These are phyloP conservation scores for Melastoma malabathricum DNA, from an alignment of 345 rosid genomes.

Conservation along the genomic window DNA sequence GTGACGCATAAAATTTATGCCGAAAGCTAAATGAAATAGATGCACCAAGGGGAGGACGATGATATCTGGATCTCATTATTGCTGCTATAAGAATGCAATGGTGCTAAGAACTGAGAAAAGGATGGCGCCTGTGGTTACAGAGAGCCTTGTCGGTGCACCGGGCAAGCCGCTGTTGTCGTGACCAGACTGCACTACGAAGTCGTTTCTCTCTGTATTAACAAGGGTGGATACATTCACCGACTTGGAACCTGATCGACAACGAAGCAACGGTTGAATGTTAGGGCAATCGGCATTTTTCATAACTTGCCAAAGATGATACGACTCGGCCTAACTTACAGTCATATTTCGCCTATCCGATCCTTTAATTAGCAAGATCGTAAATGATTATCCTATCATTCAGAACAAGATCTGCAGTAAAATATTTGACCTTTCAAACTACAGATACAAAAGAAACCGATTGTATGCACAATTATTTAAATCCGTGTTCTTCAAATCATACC, in stretches of 20 bases:
- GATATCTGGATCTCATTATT: not conserved
- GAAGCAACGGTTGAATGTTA: too few species aligned
- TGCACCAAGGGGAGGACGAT: not conserved
- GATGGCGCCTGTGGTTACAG: not conserved
- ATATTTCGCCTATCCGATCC: constrained; percentile 77
- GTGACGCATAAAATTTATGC: too few species aligned
- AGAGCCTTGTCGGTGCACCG: constrained; percentile 2
- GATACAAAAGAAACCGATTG: too few species aligned
- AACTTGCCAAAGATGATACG: too few species aligned
- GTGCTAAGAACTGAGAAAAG: constrained; percentile 13
- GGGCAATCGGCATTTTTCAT: too few species aligned
- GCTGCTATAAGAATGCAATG: constrained; percentile 31
- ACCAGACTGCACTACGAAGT: constrained; percentile 48
- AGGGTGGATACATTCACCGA: constrained; percentile 69
- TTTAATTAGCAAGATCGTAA: constrained; percentile 68
- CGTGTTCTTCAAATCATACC: constrained; percentile 21
- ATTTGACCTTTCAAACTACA: too few species aligned
- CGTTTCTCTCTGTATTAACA: constrained; percentile 40
- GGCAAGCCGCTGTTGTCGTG: constrained; percentile 11
- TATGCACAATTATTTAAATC: too few species aligned
- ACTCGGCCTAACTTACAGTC: constrained; percentile 44
- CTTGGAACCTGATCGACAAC: constrained; percentile 36
- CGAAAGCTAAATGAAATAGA: too few species aligned
- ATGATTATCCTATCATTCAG: constrained; percentile 77
- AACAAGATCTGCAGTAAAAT: constrained; percentile 49